Percentiles rank a stretch among this genome's conserved stretches.
Conservation (phyloP, 2,329 filamentous ascomycete genomes). For the Plenodomus tracheiphilus region DNA sequence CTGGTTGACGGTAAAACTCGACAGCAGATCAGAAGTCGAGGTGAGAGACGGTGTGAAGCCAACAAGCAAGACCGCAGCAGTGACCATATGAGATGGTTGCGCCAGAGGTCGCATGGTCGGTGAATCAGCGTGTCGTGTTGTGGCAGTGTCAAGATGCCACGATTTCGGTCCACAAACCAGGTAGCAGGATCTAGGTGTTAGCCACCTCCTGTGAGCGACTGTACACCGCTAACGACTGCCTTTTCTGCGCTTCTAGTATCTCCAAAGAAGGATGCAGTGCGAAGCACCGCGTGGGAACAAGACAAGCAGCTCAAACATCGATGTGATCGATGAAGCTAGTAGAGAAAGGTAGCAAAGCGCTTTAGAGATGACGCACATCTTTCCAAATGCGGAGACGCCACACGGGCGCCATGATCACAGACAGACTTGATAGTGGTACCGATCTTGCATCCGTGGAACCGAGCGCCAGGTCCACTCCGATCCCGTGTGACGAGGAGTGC, state of each 20-base stretch:
- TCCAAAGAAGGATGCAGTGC: conserved; percentile 21
- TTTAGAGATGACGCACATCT: conserved; percentile 37
- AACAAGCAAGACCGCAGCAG: conserved; percentile 12
- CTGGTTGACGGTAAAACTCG: neutral
- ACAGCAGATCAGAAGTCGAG: conserved; percentile 3
- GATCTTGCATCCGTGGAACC: conserved; percentile 46
- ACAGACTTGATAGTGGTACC: conserved; percentile 33
- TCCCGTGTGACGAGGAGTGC: conserved; percentile 34
- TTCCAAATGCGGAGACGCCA: conserved; percentile 35
- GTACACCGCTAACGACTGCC: conserved; percentile 18
- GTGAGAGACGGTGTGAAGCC: conserved; percentile 8
- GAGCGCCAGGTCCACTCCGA: conserved; percentile 39
- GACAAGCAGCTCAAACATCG: conserved; percentile 29
- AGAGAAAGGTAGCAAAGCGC: conserved; percentile 20
- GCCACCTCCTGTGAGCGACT: neutral
- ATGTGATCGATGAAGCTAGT: conserved; percentile 20
- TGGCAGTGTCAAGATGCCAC: conserved; percentile 27
- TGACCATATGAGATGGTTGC: conserved; percentile 12
- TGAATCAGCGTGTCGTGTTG: conserved; percentile 14
- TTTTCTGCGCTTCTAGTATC: conserved; percentile 7
- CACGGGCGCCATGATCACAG: conserved; percentile 35
- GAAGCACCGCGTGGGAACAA: conserved; percentile 32
- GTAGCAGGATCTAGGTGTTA: conserved; percentile 9
- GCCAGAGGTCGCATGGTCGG: conserved; percentile 13
- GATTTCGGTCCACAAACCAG: conserved; percentile 15